Percentiles rank a stretch among this genome's conserved stretches.
These are phyloP conservation scores for Lactarius vividus DNA, from an alignment of 768 basidiomycete species.

Conservation along the genomic window DNA sequence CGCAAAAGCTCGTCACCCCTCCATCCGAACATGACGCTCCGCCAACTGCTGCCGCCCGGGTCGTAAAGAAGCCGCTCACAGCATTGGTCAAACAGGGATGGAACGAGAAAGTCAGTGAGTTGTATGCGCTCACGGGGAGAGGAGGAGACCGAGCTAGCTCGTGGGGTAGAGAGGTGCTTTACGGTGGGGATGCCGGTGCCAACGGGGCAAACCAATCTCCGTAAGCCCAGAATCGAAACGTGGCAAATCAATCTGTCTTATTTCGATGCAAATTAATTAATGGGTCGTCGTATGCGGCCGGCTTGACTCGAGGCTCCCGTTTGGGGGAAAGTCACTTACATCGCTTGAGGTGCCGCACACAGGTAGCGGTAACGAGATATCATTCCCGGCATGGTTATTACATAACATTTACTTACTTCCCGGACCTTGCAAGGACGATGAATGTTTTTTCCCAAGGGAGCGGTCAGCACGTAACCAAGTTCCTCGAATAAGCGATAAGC, in stretches of 20 bases:
- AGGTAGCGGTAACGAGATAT: not conserved
- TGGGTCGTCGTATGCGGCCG: not conserved
- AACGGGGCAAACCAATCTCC: slow-evolving; percentile 12
- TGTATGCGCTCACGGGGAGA: slow-evolving; percentile 18
- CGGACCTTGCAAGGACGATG: not conserved
- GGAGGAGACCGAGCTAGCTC: slow-evolving; percentile 29
- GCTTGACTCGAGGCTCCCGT: slow-evolving; percentile 2
- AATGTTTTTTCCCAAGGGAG: not conserved
- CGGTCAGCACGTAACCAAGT: not conserved
- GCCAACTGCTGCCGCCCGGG: slow-evolving; percentile 22
- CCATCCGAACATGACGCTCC: slow-evolving; percentile 20
- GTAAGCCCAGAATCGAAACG: slow-evolving; percentile 6
- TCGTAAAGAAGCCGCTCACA: slow-evolving; percentile 19
- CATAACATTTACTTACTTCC: not conserved
- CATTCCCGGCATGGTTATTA: not conserved
- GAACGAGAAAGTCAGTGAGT: slow-evolving; percentile 23
- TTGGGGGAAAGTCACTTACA: not conserved
- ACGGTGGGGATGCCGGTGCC: slow-evolving; percentile 35
- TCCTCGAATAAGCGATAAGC: not conserved
- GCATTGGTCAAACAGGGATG: slow-evolving; percentile 23
- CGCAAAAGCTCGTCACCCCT: slow-evolving; percentile 15
- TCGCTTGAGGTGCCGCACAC: not conserved
- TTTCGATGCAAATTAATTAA: slow-evolving; percentile 1
- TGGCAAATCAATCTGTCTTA: not conserved
- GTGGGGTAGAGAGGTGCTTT: slow-evolving; percentile 48